These are phyloP conservation scores for Lichtheimia hyalospora DNA, from an alignment of 371 early-diverging fungal genomes.

Conservation along the genomic window DNA sequence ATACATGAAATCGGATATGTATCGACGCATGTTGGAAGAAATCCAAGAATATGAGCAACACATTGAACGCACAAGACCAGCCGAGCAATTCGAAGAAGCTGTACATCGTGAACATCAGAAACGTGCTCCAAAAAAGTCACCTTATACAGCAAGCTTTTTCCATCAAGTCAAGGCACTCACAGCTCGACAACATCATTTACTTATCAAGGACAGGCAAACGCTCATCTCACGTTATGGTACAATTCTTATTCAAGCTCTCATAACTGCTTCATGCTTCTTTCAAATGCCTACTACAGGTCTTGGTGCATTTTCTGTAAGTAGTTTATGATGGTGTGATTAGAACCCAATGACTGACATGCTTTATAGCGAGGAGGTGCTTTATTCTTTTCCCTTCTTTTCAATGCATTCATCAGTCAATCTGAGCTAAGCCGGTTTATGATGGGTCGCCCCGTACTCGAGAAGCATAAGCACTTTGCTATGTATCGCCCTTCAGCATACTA, in stretches of 20 bases:
- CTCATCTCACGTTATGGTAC: conserved; percentile 55
- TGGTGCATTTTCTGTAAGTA: conserved; percentile 56
- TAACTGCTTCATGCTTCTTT: conserved; percentile 69
- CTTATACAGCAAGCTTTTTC: conserved; percentile 48
- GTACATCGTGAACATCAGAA: conserved; percentile 42
- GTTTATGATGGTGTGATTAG: no score
- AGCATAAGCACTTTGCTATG: conserved; percentile 67
- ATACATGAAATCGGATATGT: conserved; percentile 40
- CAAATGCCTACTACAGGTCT: conserved; percentile 43
- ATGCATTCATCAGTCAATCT: conserved; percentile 52
- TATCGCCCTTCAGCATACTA: conserved; percentile 68
- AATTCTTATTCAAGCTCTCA: conserved; percentile 59
- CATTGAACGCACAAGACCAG: conserved; percentile 19
- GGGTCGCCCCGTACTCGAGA: conserved; percentile 65
- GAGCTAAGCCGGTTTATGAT: conserved; percentile 51
- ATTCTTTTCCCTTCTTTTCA: conserved; percentile 58
- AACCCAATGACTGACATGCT: no score
- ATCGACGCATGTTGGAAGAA: conserved; percentile 38
- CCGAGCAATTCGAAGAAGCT: conserved; percentile 37
- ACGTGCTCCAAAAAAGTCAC: conserved; percentile 31
- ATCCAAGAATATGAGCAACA: conserved; percentile 8
- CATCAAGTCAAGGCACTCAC: conserved; percentile 50
- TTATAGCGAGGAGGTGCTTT: conserved; percentile 57
- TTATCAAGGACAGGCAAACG: conserved; percentile 41
- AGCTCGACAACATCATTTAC: conserved; percentile 48